Evolutionary conservation across 2,329 filamentous ascomycete species (phyloP), one percentile per base, ranked within the genome.

Genomic region (Mollisia scopiformis): DNA sequence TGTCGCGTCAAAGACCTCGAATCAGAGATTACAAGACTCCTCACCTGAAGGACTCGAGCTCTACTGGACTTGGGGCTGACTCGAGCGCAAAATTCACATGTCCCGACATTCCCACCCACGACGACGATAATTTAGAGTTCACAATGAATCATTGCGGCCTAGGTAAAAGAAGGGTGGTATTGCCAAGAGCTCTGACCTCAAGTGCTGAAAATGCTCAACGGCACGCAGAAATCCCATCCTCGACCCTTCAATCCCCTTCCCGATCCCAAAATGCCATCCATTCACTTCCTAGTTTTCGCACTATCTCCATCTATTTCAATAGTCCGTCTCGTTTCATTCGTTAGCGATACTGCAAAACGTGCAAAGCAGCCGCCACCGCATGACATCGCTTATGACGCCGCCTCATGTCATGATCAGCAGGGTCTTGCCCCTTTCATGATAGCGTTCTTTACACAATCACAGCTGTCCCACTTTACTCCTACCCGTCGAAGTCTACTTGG

Each of bases 381-480:
- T 61, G 62, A 58, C 58, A 57, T 59, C 58, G 58, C 58, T 58
- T 55, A 55, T 59, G 58, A 63, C 55, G 57, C 53, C 57, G 58
- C 33, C 16, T 50, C 61, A 62, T 41, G 55, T 60, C 61, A 64
- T 58, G 62, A 64, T 64, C 62, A 50, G 56, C 62, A 64, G 62
- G 62, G 59, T 57, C 59, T 57, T 28, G 21, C 46, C 37, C n/a
- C 39, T 28, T 57, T 31, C 37, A 51, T 50, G 49, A 51, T 55
- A 54, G 39, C 39, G 6, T 21, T 8, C 39, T 43, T 14, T 3
- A 35, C 31, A 3, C 31, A 35, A 43, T 19, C 21, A 35, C 3
- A 35, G 14, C 30, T 39, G 35, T 46, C 25, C 16, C 43, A 33
- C 28, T 21, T 19, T n/a, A n/a, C n/a, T n/a, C n/a, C n/a, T n/a